Base-by-base conservation (phyloP, 140 eudicot species). In the Erigeron philadelphicus region DNA sequence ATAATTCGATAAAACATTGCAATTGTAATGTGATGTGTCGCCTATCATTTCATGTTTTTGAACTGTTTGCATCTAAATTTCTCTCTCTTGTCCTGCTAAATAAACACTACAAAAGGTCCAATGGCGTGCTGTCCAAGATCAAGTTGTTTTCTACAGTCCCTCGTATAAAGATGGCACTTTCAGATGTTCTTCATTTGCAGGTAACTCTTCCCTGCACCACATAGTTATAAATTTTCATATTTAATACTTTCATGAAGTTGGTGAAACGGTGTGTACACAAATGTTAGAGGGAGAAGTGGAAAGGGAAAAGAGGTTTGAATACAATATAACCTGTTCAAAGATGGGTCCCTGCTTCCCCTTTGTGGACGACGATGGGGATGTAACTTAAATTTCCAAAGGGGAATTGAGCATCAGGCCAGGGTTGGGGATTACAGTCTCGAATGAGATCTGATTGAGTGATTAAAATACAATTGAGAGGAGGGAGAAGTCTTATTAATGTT, bases 111-210 rank as follows among this genome's bases (percentile, higher is more conserved):
- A 5, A 70, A 72, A 93, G 99, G 97, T 85, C 53, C 95, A 84
- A 60, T 84, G 83, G 54, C 90, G 81, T 71, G 95, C 91, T 41
- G 76, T 87, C 67, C 91, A 94, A 83, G 96, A 94, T 85, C 97
- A 94, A 71, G 85, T 94, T 81, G 89, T 90, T 94, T 82, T 76
- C 89, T 59, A 77, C 87, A 12, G 68, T 85, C 54, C 99, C 99
- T 61, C 97, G 89, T 90, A 50, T 85, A 72, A 87, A 85, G 83
- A 89, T 83, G 97, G 85, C 95, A 53, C 73, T 94, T 10, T 74
- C 87, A 50, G 95, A 89, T 67, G 95, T 89, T 80, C 97, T 94
- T 82, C 99, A 85, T 70, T 64, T 94, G 86, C 95, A 94, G 97
- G 97, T 94, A 74, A 44, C 15, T 58, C 63, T 21, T 65, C 35